A percentile compares a stretch with the other conserved stretches of the same genome.
Conservation (phyloP, 2,329 filamentous ascomycete genomes). For the Tolypocladium cylindrosporum region DNA sequence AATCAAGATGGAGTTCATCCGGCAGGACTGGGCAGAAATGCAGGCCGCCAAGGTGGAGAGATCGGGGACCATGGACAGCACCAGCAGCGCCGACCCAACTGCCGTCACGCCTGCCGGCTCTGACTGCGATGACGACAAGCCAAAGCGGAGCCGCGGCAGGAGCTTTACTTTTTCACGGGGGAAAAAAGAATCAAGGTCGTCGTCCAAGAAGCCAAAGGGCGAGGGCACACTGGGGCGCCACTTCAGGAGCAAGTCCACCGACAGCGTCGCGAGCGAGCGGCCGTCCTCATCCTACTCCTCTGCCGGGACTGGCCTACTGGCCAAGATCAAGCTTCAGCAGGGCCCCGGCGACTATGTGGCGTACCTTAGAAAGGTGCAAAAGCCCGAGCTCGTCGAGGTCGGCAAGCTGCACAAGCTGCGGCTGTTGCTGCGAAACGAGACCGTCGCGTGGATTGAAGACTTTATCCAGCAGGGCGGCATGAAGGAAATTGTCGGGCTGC, state of each 20-base stretch:
- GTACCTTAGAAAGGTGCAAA: slow-evolving; percentile 71
- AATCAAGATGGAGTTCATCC: slow-evolving; percentile 93
- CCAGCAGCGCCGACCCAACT: slow-evolving; percentile 24
- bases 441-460: slow-evolving; percentile 86
- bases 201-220: slow-evolving; percentile 64
- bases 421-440: slow-evolving; percentile 84
- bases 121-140: slow-evolving; percentile 37
- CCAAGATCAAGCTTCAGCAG: slow-evolving; percentile 64
- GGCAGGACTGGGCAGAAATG: slow-evolving; percentile 72
- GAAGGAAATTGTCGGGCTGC: slow-evolving; percentile 76
- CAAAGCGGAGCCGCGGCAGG: slow-evolving; percentile 33
- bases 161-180: slow-evolving; percentile 69
- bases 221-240: slow-evolving; percentile 54
- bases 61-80: slow-evolving; percentile 29
- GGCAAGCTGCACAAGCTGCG: slow-evolving; percentile 90
- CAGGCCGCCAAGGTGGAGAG: slow-evolving; percentile 37
- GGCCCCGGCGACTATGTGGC: slow-evolving; percentile 75
- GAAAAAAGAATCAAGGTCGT: slow-evolving; percentile 53
- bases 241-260: slow-evolving; percentile 62
- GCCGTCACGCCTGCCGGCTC: slow-evolving; percentile 21
- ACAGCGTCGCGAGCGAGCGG: slow-evolving; percentile 55
- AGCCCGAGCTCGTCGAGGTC: slow-evolving; percentile 81
- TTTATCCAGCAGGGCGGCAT: slow-evolving; percentile 88
- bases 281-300: slow-evolving; percentile 41
- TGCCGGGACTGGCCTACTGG: slow-evolving; percentile 47